phyloP scores from a whole-genome alignment of 805 yeast species.

The Lipomyces yamadae region DNA sequence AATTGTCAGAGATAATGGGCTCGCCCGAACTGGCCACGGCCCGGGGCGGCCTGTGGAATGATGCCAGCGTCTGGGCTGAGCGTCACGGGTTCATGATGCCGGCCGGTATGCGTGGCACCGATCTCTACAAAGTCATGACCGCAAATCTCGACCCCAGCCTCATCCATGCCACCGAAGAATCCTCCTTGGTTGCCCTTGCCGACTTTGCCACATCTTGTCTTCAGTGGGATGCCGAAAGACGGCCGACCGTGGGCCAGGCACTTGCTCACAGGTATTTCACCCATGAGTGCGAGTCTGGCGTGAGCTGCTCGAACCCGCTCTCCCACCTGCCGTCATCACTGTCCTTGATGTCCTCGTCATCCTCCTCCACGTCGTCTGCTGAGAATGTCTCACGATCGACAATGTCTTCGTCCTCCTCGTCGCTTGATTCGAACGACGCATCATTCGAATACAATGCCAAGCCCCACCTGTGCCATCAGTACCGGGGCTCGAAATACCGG shows the following conservation, averaged over 20 bases:
- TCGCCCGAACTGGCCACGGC: slow-evolving; percentile 58
- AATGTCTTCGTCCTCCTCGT: not conserved
- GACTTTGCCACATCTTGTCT: slow-evolving; percentile 51
- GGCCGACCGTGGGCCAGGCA: slow-evolving; percentile 37
- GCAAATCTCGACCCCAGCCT: not conserved
- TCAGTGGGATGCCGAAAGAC: slow-evolving; percentile 72
- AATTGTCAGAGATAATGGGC: slow-evolving; percentile 71
- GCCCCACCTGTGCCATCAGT: not conserved
- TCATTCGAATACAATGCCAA: not conserved
- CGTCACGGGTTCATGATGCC: slow-evolving; percentile 65
- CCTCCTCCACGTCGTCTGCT: too few relatives aligned
- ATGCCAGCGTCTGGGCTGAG: slow-evolving; percentile 58
- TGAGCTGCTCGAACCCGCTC: too few relatives aligned
- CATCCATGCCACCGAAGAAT: slow-evolving; percentile 1
- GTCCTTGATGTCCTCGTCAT: too few relatives aligned
- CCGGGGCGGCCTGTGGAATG: slow-evolving; percentile 74
- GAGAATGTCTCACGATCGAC: not conserved
- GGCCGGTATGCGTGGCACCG: slow-evolving; percentile 4
- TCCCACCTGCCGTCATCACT: too few relatives aligned
- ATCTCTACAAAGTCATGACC: slow-evolving; percentile 15
- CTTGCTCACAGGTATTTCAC: slow-evolving; percentile 29
- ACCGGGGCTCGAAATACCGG: not conserved
- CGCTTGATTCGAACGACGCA: not conserved
- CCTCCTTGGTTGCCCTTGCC: slow-evolving; percentile 13
- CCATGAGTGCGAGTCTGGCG: not conserved